Conservation (phyloP, 2,329 filamentous ascomycete species). For the Dryadomyces quercivorus region DNA sequence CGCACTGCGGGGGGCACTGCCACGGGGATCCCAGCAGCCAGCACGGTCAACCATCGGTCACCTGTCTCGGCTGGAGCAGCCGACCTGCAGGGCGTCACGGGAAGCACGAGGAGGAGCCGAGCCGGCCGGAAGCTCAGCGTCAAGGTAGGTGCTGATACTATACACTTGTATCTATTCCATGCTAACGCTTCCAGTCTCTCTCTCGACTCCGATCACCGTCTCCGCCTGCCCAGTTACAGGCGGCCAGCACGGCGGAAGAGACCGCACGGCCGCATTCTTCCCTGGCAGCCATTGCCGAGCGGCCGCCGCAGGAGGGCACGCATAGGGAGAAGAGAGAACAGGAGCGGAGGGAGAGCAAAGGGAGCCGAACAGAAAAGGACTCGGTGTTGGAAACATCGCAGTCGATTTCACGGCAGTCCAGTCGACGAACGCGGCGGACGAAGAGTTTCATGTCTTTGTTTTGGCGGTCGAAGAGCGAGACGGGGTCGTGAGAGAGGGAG, state of each 20-base stretch:
- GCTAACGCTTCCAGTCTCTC: conserved; percentile 7
- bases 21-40: not conserved
- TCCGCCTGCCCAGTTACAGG: not conserved
- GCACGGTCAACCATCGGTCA: not conserved
- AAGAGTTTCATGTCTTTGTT: conserved; percentile 38
- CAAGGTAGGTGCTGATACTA: conserved; percentile 18
- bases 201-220: conserved; percentile 8
- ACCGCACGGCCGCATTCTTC: not conserved
- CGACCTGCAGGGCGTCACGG: not conserved
- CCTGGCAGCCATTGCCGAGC: conserved; percentile 8
- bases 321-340: not conserved
- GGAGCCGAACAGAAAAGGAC: conserved; percentile 4
- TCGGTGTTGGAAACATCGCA: not conserved
- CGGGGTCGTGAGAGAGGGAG: too few species aligned
- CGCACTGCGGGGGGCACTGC: conserved; percentile 17
- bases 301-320: conserved; percentile 1
- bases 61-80: not conserved
- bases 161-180: too few species aligned
- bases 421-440: conserved; percentile 17
- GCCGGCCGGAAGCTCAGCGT: conserved; percentile 22
- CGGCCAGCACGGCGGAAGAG: not conserved
- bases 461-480: conserved; percentile 15
- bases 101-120: not conserved
- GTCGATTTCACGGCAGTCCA: not conserved
- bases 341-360: not conserved